Base-by-base conservation (phyloP, 768 basidiomycete genomes). In the Boletus patriciae region DNA sequence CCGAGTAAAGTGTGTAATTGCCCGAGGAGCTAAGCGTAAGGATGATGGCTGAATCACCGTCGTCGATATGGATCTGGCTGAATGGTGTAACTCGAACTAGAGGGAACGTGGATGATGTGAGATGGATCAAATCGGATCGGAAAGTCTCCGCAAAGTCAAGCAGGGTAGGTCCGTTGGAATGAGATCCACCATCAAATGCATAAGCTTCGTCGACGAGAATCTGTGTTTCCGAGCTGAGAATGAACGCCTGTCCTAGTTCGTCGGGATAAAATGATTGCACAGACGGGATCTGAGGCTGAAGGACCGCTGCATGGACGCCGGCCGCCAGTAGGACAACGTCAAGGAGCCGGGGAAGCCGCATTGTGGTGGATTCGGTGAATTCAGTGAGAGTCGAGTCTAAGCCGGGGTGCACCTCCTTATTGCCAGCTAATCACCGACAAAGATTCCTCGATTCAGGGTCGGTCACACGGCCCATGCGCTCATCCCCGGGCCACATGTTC, bases 111-210 rank as follows among this genome's bases (percentile, higher is more conserved):
- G 68, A 73, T 16, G 73, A 69, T 15, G 73, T 66, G 18, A 76
- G 23, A 16, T 65, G 55, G 27, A 68, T 46, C 36, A 78, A 64
- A 57, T 78, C 75, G 2, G 61, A 58, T 4, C 68, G 74, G 46
- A 79, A 78, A 3, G 70, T 74, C 27, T 69, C 54, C 3, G 77
- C 78, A 46, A 71, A 78, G 18, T 66, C 66, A 29, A 66, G 62
- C 3, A 77, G 62, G 18, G 73, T 71, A 4, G 75, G 75, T 16
- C 60, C 63, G 13, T 70, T 63, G 10, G 58, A 49, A 41, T 46
- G 46, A 41, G 51, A 48, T n/a, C 42, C 46, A 6, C 25, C 2
- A 9, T 51, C 36, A 8, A 16, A 57, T 0, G 66, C 71, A 59
- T 67, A 66, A 4, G 25, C 23, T 44, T 66, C 56, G 57, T 77